Conservation (phyloP, 1,284 basidiomycete genomes). For the Pseudozyma thailandica region DNA sequence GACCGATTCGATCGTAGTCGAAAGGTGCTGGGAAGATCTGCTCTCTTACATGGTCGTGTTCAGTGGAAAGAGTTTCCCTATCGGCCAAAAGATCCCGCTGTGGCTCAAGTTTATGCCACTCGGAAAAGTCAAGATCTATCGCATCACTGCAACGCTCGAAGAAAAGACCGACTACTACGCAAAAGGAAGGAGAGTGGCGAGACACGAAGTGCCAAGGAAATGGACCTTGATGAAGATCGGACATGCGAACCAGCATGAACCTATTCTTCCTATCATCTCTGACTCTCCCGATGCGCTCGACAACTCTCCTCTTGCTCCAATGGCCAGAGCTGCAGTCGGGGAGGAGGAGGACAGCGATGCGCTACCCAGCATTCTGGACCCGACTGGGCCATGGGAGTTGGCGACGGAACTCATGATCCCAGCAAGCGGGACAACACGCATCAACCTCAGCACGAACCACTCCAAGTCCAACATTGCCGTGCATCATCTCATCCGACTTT, state of each 20-base stretch:
- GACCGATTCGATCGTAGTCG: conserved; percentile 83
- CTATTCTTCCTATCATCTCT: conserved; percentile 77
- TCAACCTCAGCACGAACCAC: conserved; percentile 87
- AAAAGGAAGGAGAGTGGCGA: conserved; percentile 73
- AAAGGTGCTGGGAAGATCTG: conserved; percentile 91
- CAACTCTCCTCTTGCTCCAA: conserved; percentile 69
- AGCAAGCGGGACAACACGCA: conserved; percentile 67
- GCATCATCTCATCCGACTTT: conserved; percentile 82
- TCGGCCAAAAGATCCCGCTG: conserved; percentile 85
- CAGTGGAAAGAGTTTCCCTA: conserved; percentile 74
- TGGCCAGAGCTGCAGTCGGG: conserved; percentile 52
- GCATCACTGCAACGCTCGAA: conserved; percentile 81
- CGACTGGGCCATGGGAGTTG: conserved; percentile 73
- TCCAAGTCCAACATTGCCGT: conserved; percentile 82
- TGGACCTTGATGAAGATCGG: conserved; percentile 76
- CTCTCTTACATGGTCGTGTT: conserved; percentile 83
- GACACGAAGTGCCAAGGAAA: conserved; percentile 78
- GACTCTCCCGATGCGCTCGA: conserved; percentile 69
- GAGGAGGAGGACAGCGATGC: conserved; percentile 51
- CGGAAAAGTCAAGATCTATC: conserved; percentile 82
- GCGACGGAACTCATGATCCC: conserved; percentile 64
- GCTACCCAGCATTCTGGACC: conserved; percentile 70
- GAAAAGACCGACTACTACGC: conserved; percentile 73
- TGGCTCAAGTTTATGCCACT: conserved; percentile 85
- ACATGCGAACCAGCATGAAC: conserved; percentile 72